Conservation (phyloP, 2,329 filamentous ascomycete species). For the Fusarium agapanthi region DNA sequence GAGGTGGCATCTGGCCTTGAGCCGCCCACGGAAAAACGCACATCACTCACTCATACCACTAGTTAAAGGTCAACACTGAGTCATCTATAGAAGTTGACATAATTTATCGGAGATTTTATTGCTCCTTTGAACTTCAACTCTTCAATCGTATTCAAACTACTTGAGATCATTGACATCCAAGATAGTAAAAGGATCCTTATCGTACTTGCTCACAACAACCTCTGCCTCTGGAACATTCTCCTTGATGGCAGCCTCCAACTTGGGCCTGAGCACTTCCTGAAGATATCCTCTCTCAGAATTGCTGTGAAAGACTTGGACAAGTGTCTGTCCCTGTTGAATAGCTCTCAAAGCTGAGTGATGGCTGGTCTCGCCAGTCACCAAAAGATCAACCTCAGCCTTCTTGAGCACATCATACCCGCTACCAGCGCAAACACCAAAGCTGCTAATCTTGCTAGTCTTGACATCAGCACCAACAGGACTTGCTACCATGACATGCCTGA, state of each 20-base stretch:
- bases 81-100: neutral
- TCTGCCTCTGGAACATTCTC: slow-evolving; percentile 60
- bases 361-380: slow-evolving; percentile 92
- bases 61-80: neutral
- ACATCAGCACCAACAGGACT: slow-evolving; percentile 58
- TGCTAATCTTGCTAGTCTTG: slow-evolving; percentile 60
- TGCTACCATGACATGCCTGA: slow-evolving; percentile 62
- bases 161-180: slow-evolving; percentile 59
- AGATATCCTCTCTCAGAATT: slow-evolving; percentile 92
- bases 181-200: slow-evolving; percentile 90
- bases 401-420: slow-evolving; percentile 83
- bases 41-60: neutral
- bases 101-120: too few species aligned
- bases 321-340: slow-evolving; percentile 82
- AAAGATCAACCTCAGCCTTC: slow-evolving; percentile 75
- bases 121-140: neutral
- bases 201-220: slow-evolving; percentile 79
- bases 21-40: neutral
- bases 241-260: slow-evolving; percentile 68
- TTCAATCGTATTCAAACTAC: neutral
- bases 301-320: slow-evolving; percentile 89
- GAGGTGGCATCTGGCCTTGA: neutral
- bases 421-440: slow-evolving; percentile 88
- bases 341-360: slow-evolving; percentile 92
- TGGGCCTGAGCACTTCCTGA: slow-evolving; percentile 71